phyloP scores from a whole-genome alignment of 768 basidiomycete species.

The Crucibulum laeve region DNA sequence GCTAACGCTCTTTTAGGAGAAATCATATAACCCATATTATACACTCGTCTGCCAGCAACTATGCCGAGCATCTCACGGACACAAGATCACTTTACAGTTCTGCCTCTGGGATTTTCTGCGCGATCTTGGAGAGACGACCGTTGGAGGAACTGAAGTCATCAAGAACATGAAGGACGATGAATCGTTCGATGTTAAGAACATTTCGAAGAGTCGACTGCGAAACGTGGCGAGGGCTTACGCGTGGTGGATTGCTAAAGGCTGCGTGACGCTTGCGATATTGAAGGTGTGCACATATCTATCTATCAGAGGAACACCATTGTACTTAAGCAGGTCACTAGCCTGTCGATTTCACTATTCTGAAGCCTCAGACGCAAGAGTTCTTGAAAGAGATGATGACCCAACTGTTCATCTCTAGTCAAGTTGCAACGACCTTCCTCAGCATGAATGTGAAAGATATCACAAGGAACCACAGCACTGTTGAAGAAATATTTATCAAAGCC shows the following conservation, averaged over 20 bases:
- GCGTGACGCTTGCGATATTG: constrained; percentile 66
- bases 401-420: constrained; percentile 73
- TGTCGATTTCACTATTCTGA: constrained; percentile 78
- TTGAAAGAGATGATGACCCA: constrained; percentile 66
- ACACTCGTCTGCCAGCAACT: constrained; percentile 84
- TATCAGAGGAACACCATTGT: neutral
- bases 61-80: constrained; percentile 71
- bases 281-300: constrained; percentile 52
- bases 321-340: constrained; percentile 46
- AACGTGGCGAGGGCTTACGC: constrained; percentile 86
- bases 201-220: constrained; percentile 51
- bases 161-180: constrained; percentile 56
- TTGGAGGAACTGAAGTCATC: constrained; percentile 76
- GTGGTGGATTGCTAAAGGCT: constrained; percentile 92
- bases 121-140: constrained; percentile 78
- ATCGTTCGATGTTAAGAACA: constrained; percentile 42
- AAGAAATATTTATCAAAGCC: constrained; percentile 78
- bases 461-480: constrained; percentile 56
- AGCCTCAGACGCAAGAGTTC: constrained; percentile 60
- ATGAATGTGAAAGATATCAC: constrained; percentile 28
- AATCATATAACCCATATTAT: constrained; percentile 93
- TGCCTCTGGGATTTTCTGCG: constrained; percentile 96
- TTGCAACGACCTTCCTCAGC: constrained; percentile 57
- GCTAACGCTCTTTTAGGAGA: constrained; percentile 53
- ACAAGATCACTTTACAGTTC: constrained; percentile 92